Base-by-base conservation (phyloP, 2,329 filamentous ascomycete genomes). In the Cladobotryum protrusum region DNA sequence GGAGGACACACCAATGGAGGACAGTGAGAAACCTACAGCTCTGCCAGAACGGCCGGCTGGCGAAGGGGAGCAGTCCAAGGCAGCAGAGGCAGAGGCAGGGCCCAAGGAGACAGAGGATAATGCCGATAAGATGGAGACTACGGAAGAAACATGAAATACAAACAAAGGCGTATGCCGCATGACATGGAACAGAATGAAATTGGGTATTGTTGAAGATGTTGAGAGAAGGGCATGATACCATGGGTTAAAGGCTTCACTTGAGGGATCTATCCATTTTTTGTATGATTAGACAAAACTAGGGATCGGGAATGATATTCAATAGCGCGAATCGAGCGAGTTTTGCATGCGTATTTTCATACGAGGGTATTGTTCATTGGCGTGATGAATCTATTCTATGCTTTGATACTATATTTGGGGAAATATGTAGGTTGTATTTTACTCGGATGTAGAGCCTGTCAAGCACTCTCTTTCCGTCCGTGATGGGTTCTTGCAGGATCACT, bases 1-100 rank as follows among this genome's bases (percentile, higher is more conserved):
- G 63, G 74, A 75, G 46, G 71, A 70, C 8, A 57, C 53, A n/a
- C 55, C 43, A 19, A 52, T 55, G 18, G 56, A 51, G 15, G 55
- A 51, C 15, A 20, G 39, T 17, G 49, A 53, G 7, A 54, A 52
- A 45, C 17, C 20, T 56, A 48, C n/a, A 56, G 47, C 32, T 47
- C 18, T 20, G 46, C 24, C 29, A 29, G 40, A 14, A 24, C 45
- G 32, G 49, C 36, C 37, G 36, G 53, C 24, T 29, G 11, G 6
- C 24, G 24, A 29, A 29, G 24, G 6, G 6, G 24, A 29, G 24
- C 24, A 29, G 24, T 9, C 24, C 6, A 8, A 29, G 24, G 24
- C 24, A 9, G 2, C 56, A 19, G 57, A 61, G 15, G 49, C 49
- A 47, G 59, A 62, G 42, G 17, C 54, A 12, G 29, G 19, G 42